These are phyloP conservation scores for Chalaropsis thielavioides DNA, from an alignment of 2,329 filamentous ascomycete species.

Conservation along the genomic window DNA sequence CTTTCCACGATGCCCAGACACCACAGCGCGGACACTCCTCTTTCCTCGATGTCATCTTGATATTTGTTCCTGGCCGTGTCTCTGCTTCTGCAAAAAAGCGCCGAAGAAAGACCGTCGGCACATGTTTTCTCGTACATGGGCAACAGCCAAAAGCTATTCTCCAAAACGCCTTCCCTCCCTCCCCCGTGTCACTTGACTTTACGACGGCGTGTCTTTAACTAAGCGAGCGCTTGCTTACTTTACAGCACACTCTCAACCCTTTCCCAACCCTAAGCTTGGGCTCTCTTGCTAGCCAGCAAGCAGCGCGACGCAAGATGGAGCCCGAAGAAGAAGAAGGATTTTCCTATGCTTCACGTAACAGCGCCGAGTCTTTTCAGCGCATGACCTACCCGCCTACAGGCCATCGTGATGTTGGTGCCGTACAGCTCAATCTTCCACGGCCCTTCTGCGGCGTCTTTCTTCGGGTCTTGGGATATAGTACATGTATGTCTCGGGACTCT, in stretches of 20 bases:
- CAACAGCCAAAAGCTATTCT: background rate
- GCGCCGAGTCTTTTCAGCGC: background rate
- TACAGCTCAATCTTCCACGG: background rate
- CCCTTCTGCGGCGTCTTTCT: constrained; percentile 1
- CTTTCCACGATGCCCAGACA: no score
- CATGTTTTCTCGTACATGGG: background rate
- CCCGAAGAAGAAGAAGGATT: background rate
- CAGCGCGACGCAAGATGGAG: background rate
- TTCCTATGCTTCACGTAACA: background rate
- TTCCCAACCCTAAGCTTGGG: background rate
- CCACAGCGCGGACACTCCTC: no score
- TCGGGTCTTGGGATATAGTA: background rate
- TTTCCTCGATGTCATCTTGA: background rate
- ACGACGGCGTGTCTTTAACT: background rate
- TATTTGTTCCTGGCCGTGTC: background rate
- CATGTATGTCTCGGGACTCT: background rate
- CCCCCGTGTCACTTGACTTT: background rate
- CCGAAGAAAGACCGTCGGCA: background rate
- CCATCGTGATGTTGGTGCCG: background rate
- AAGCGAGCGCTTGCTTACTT: constrained; percentile 6
- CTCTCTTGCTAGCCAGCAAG: background rate
- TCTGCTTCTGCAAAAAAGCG: background rate
- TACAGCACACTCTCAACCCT: background rate
- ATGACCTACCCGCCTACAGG: background rate
- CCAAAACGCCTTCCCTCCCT: background rate